Percentiles rank a stretch among this genome's conserved stretches.
These are phyloP conservation scores for Termitomyces sp. DNA, from an alignment of 1,284 basidiomycete genomes.

Conservation along the genomic window DNA sequence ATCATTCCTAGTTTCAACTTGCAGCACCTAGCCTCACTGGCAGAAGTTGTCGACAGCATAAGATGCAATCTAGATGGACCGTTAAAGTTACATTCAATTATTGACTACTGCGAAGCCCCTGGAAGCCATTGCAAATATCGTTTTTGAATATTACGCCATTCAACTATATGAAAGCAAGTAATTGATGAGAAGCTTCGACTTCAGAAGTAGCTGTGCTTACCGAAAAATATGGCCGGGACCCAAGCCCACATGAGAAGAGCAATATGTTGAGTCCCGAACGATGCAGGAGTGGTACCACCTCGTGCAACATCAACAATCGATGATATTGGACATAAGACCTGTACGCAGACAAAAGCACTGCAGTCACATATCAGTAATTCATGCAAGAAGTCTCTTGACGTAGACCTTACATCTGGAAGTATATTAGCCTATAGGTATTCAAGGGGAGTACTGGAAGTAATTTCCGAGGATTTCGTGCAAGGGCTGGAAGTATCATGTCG, in stretches of 20 bases:
- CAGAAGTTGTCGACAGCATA: background rate
- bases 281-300: slow-evolving; percentile 28
- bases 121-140: background rate
- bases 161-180: background rate
- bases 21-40: no score
- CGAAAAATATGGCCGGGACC: slow-evolving; percentile 44
- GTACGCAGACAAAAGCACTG: slow-evolving; percentile 35
- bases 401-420: slow-evolving; percentile 33
- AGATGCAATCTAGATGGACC: background rate
- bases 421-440: slow-evolving; percentile 29
- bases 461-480: slow-evolving; percentile 18
- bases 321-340: slow-evolving; percentile 43
- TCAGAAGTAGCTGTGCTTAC: slow-evolving; percentile 21
- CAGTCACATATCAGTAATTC: background rate
- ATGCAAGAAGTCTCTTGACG: background rate
- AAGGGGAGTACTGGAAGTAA: slow-evolving; percentile 26
- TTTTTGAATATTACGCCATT: slow-evolving; percentile 6
- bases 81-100: background rate
- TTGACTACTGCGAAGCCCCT: background rate
- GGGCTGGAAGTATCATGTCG: background rate
- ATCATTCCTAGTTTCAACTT: no score
- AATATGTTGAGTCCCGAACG: slow-evolving; percentile 53
- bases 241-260: slow-evolving; percentile 48
- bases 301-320: slow-evolving; percentile 43
- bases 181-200: background rate